A percentile compares a stretch with the other conserved stretches of the same genome.
These are phyloP conservation scores for Puccinia polysora DNA, from an alignment of 1,284 basidiomycete species.

Conservation along the genomic window DNA sequence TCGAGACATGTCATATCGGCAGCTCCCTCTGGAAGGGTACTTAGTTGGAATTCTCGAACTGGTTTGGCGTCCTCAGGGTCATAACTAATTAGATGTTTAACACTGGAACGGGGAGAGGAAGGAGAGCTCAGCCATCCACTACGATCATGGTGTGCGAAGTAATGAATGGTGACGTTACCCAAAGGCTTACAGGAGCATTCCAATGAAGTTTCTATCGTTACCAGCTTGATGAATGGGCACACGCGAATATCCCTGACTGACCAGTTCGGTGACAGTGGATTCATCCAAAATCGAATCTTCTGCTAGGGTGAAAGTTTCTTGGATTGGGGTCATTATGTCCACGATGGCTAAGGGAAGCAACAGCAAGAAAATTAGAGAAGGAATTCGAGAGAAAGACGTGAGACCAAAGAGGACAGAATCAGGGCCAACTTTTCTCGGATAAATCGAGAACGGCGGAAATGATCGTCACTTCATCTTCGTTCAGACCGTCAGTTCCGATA, in stretches of 20 bases:
- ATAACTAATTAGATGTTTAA: constrained; percentile 65
- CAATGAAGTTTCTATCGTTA: constrained; percentile 71
- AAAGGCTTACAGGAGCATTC: constrained; percentile 63
- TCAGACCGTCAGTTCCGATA: constrained; percentile 52
- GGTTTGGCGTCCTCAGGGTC: constrained; percentile 75
- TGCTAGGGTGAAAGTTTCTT: constrained; percentile 56
- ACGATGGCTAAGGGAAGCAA: constrained; percentile 46
- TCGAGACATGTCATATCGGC: constrained; percentile 80
- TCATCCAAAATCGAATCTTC: constrained; percentile 56
- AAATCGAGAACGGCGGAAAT: constrained; percentile 43
- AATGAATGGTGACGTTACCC: neutral
- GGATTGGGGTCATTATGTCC: constrained; percentile 55
- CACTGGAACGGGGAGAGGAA: constrained; percentile 17
- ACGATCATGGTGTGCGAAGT: neutral
- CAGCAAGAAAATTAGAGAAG: constrained; percentile 15
- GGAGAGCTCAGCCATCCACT: neutral
- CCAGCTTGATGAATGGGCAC: constrained; percentile 82
- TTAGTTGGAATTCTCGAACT: constrained; percentile 64
- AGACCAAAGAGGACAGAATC: neutral
- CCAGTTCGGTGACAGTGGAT: constrained; percentile 48
- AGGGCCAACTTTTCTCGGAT: constrained; percentile 25
- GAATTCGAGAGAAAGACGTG: neutral
- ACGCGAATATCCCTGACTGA: constrained; percentile 72
- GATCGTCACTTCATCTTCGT: constrained; percentile 54
- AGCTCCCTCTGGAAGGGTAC: constrained; percentile 81